Evolutionary conservation across 2,329 filamentous ascomycete species (phyloP), one percentile per base, ranked within the genome.

Genomic region (Cordyceps cicadae): DNA sequence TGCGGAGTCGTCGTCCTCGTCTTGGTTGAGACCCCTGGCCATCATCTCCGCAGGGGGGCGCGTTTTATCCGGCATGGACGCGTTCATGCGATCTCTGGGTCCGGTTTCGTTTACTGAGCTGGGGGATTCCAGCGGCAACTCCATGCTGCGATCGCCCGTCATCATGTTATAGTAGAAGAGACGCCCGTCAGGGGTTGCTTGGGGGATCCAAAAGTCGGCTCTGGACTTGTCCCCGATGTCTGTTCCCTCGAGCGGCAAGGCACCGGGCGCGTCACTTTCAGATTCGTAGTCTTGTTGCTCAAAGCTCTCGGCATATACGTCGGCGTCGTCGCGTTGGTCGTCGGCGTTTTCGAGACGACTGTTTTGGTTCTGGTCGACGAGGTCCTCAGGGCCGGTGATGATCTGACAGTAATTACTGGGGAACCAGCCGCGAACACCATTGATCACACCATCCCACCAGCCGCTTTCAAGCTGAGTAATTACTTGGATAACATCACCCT

Each of bases 371-470:
- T 81, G 77, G 59, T 90, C 86, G 48, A 83, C 81, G 34, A 88
- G 79, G 64, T 95, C 89, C 67, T 90, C 88, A 55, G 88, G 83
- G 67, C 86, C 87, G 62, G 86, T 84, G 68, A 97, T 88, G 64
- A 94, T 86, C 66, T 91, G 87, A 77, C 94, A 97, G 77, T 99
- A 99, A 75, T 99, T 99, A 80, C 93, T 97, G 43, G 94, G 94
- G 74, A 99, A 99, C 94, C 94, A 99, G 72, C 94, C 94, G 71
- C 94, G 87, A 67, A 96, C 89, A 62, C 92, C 91, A 70, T 97
- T 94, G 72, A 99, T 96, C 60, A 99, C 91, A 54, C 94, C 94
- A 77, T 99, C 94, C 94, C 94, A 99, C 94, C 94, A 99, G 61
- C 94, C 94, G 70, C 92, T 97, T 75, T 99, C 94, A 61, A 97